Evolutionary conservation across 2,329 filamentous ascomycete genomes (phyloP), one percentile per base, ranked within the genome.

Genomic region (Hysterium pulicare): DNA sequence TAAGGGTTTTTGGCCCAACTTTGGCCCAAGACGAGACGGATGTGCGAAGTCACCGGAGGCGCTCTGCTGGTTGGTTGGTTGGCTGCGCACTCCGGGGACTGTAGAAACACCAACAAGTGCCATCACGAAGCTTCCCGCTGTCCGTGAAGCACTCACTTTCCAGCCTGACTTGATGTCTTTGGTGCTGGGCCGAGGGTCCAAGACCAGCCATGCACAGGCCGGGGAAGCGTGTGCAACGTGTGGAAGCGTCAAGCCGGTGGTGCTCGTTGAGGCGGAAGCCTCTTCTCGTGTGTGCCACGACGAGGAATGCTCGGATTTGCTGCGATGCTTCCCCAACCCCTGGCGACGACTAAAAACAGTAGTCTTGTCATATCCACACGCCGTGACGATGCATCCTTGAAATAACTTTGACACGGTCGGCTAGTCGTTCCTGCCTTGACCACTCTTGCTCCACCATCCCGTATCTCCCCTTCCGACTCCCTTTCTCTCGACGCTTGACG

Each of bases 391-490:
- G 21, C 22, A n/a, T 21, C 17, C 35, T 22, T 16, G 35, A 16
- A 34, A 34, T 20, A 11, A 31, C 28, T 48, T 47, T 50, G 59
- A 54, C 51, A 47, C 54, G 47, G 48, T 49, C 37, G 49, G 51
- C 57, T 58, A 59, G 55, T 46, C 54, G 49, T 51, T 54, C 33
- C 28, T 53, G 57, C 55, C 55, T 54, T 56, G 53, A 53, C 50
- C 45, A 17, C 15, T 17, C 13, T 40, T 50, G 57, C 59, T 59
- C 58, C 55, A 61, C 58, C 36, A 42, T 23, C 46, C 51, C 45
- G 41, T 23, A 15, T n/a, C 32, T 36, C 33, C 40, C 30, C 32
- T 22, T 22, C 35, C 31, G 34, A 33, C 38, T 54, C 59, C 58
- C 53, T 52, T 53, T 50, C 50, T 48, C 47, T 54, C 49, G 49